Evolutionary conservation across 2,329 filamentous ascomycete genomes (phyloP), one percentile per base, ranked within the genome.

Genomic region (Fonsecaea multimorphosa): DNA sequence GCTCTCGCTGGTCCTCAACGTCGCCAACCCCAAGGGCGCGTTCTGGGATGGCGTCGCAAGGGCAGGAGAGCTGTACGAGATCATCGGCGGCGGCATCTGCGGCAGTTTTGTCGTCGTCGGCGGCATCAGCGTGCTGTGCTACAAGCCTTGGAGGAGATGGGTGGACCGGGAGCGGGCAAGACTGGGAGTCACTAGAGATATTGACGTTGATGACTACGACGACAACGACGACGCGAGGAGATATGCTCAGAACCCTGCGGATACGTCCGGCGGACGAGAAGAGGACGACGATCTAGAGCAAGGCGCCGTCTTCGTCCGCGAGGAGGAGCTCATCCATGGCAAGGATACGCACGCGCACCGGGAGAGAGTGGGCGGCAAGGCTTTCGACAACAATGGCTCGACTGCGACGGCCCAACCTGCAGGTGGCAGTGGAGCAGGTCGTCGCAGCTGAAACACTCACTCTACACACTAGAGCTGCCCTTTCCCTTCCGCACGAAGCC

Each of bases 1-100:
- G 0, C 81, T 98, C 11, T 92, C 88, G 1, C 82, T 98, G 9
- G 83, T 92, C 1, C 82, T 91, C 61, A 92, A 93, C 72, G 89
- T 94, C 0, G 89, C 90, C 0, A 36, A 57, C 5, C 66, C 68
- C 12, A 63, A 44, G 2, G 93, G 92, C 0, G 78, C 77, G n/a
- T 97, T 98, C 77, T 98, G 95, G 95, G 89, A 96, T 59, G 93
- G 93, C 0, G 90, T 98, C 0, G 85, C 87, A 57, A 85, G 83
- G 0, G 87, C 90, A 0, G 88, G 91, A 0, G 91, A 97, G 69
- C 84, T 93, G 75, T 97, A 92, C 72, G 92, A 96, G 77, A 86
- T 94, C 66, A 89, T 97, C 53, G 93, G 93, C 9, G 95, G 91
- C 1, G 86, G 85, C 16, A 97, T 99, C 36, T 97, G 93, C 70